These are phyloP conservation scores for Leccinum obscurum DNA, from an alignment of 768 basidiomycete species.

Conservation along the genomic window DNA sequence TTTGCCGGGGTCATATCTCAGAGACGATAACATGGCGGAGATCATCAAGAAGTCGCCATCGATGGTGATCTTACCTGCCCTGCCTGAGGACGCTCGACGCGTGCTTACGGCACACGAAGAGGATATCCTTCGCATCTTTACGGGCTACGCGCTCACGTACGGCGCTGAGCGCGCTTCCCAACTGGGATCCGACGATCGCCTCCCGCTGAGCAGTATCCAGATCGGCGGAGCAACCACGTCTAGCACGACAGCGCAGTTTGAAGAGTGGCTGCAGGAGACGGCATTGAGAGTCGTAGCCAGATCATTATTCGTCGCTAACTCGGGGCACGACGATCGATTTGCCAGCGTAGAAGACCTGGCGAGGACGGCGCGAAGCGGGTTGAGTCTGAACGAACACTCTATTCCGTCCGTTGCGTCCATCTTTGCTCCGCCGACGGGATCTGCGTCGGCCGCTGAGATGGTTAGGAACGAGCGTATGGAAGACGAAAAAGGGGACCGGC, in stretches of 20 bases:
- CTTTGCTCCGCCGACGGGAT: constrained; percentile 28
- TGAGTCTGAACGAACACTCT: constrained; percentile 58
- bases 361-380: constrained; percentile 48
- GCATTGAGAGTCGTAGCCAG: constrained; percentile 44
- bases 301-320: constrained; percentile 66
- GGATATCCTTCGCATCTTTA: constrained; percentile 54
- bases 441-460: background rate
- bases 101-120: constrained; percentile 48
- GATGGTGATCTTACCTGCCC: constrained; percentile 52
- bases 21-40: constrained; percentile 34
- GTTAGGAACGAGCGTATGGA: background rate
- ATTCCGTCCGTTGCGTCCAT: constrained; percentile 54
- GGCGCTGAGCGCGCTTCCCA: constrained; percentile 37
- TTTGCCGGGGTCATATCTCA: constrained; percentile 46
- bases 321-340: constrained; percentile 63
- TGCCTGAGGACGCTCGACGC: constrained; percentile 40
- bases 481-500: background rate
- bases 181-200: constrained; percentile 43
- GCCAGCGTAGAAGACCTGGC: constrained; percentile 50
- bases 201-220: constrained; percentile 48
- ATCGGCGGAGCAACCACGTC: constrained; percentile 19
- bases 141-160: constrained; percentile 53
- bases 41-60: constrained; percentile 52
- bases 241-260: constrained; percentile 30
- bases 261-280: constrained; percentile 37